Evolutionary conservation across 2,329 filamentous ascomycete genomes (phyloP), one percentile per base, ranked within the genome.

Genomic region (Colletotrichum phormii): DNA sequence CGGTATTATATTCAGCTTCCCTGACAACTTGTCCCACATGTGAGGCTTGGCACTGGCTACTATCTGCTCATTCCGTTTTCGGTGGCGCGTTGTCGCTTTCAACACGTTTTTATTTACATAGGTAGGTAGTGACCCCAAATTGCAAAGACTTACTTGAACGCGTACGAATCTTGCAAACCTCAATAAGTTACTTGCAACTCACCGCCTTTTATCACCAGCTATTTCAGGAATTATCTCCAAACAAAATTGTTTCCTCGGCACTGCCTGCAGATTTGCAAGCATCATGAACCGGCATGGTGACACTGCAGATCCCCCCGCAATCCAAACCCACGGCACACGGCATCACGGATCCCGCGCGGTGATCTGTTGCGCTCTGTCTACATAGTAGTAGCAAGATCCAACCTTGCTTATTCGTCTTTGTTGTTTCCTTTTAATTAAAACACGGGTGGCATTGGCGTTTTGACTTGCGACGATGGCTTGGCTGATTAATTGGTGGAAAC

Each of bases 301-400:
- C 58, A 46, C n/a, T 26, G 51, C 58, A 42, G 35, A 59, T 70
- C 67, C 54, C 61, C 42, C 67, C 61, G 31, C 42, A 71, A 51
- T 46, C 37, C 58, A 59, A 54, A 29, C 15, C 18, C 64, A 53
- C 24, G 58, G 64, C 58, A 68, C 51, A 33, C 35, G 29, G 64
- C 24, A 37, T 31, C 51, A 26, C 18, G 37, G 31, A 11, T n/a
- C 13, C 8, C 1, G 31, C 2, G 11, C 37, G n/a, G n/a, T 12
- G 18, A 12, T 29, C 6, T 3, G 4, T 46, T 33, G 35, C 15
- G 35, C 57, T 26, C 18, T 31, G 57, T 11, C n/a, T 4, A 9
- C 8, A 7, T 0, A 6, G 37, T 42, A 42, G 37, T 18, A 33
- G 31, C 24, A 5, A 24, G 9, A n/a, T 0, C 22, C 3, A 33